Evolutionary conservation across 768 basidiomycete species (phyloP).

Genomic region (Auriscalpium orientale): DNA sequence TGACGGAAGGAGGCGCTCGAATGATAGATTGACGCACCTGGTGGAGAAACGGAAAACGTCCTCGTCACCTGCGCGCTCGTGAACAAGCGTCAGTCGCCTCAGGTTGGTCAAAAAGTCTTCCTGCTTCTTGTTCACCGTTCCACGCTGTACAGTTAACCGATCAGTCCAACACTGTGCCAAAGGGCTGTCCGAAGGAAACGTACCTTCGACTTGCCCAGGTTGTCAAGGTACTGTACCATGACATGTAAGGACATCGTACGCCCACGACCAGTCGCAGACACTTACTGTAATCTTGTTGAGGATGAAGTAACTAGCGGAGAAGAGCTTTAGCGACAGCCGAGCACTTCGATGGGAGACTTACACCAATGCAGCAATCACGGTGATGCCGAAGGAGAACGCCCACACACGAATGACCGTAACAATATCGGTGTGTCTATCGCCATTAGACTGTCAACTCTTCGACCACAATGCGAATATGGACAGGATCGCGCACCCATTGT

Average conservation of each 20-base stretch:
- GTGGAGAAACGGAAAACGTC: conserved; percentile 16
- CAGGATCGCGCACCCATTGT: conserved; percentile 17
- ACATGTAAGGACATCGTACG: too few relatives aligned
- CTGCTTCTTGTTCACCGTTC: conserved; percentile 26
- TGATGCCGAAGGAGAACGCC: conserved; percentile 34
- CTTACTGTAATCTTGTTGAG: conserved; percentile 27
- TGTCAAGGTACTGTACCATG: conserved; percentile 26
- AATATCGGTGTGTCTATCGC: conserved; percentile 26
- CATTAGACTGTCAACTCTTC: background rate
- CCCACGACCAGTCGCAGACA: background rate
- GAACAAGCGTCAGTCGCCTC: conserved; percentile 34
- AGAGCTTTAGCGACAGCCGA: background rate
- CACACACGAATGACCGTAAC: conserved; percentile 36
- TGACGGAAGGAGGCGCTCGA: too few relatives aligned
- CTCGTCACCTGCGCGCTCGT: conserved; percentile 22
- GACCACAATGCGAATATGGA: too few relatives aligned
- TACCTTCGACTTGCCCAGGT: conserved; percentile 26
- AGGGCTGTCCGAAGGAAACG: background rate
- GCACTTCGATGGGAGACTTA: conserved; percentile 10
- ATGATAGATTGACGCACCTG: conserved; percentile 3
- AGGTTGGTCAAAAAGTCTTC: conserved; percentile 34
- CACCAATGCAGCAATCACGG: conserved; percentile 28
- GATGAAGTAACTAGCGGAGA: conserved; percentile 21
- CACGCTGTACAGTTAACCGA: conserved; percentile 17
- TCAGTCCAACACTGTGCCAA: background rate